Evolutionary conservation across 1,284 basidiomycete genomes (phyloP), one percentile per base, ranked within the genome.

Genomic region (Cryptococcus sp.): DNA sequence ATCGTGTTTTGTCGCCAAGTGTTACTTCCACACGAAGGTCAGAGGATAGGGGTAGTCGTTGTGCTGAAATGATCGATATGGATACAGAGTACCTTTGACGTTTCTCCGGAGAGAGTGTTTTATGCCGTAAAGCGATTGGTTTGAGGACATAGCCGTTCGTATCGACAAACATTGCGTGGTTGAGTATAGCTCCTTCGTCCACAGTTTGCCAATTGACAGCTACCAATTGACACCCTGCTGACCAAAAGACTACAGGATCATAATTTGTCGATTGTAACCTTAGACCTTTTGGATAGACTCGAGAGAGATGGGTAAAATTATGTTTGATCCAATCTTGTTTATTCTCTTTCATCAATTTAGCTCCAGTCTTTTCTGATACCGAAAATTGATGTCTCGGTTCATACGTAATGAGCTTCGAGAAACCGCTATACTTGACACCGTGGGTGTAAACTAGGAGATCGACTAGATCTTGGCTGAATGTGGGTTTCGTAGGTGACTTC

Each of bases 131-230:
- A 0, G 86, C 84, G 3, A 78, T 77, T 1, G 94, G 96, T 71
- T 98, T 98, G 42, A 97, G 81, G 4, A 98, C 86, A 67, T 91
- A 98, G 1, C 96, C 94, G 11, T 83, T 81, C 16, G 84, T 81
- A 3, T 86, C 88, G 61, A 93, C 92, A 72, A 99, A 99, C 87
- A 98, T 89, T 9, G 92, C 88, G 62, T 88, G 85, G 66, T 97
- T 98, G 69, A 96, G 86, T 78, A 87, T 86, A 65, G 87, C 88
- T 7, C 88, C 90, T 47, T 88, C 67, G 72, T 94, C 90, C 61
- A 86, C 86, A 0, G 92, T 98, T 74, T 99, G 96, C 89, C 92
- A 98, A 72, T 99, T 99, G 56, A 98, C 81, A 5, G 96, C 91
- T 0, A 96, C 92, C n/a, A 98, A 75, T 74, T 98, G 94, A 16